A percentile compares a stretch with the other conserved stretches of the same genome.
These are phyloP conservation scores for Huntiella moniliformis DNA, from an alignment of 2,329 filamentous ascomycete species.

Conservation along the genomic window DNA sequence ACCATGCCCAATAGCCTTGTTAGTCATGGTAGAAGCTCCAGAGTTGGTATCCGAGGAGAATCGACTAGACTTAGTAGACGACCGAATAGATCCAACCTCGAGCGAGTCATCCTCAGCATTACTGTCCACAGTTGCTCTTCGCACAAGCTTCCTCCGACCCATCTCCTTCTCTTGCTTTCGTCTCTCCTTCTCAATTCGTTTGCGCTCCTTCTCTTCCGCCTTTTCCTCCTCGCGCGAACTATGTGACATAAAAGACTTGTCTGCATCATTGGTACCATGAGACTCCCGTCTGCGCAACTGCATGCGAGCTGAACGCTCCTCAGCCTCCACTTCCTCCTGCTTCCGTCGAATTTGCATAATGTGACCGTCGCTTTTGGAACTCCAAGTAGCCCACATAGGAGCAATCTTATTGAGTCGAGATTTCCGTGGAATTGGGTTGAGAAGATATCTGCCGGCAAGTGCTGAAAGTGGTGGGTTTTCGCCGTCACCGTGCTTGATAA, in stretches of 20 bases:
- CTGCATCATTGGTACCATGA: constrained; percentile 2
- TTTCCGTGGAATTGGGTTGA: constrained; percentile 13
- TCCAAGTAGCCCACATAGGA: constrained; percentile 57
- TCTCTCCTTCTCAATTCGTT: constrained; percentile 1
- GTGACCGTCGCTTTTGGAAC: constrained; percentile 69
- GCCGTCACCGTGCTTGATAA: constrained; percentile 47
- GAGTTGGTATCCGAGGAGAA: constrained; percentile 8
- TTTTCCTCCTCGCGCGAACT: constrained; percentile 1
- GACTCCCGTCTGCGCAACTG: not conserved
- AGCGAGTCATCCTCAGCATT: not conserved
- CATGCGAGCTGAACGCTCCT: constrained; percentile 9
- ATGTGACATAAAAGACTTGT: constrained; percentile 3
- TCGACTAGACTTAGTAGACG: constrained; percentile 7
- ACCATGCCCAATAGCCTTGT: not conserved
- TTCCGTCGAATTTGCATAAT: constrained; percentile 43
- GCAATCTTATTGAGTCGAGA: constrained; percentile 8
- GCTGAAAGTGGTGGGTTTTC: constrained; percentile 73
- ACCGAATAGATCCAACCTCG: constrained; percentile 3
- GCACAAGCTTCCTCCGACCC: constrained; percentile 7
- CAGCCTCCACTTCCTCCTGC: constrained; percentile 22
- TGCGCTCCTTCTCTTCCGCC: constrained; percentile 2
- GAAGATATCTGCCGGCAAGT: constrained; percentile 49
- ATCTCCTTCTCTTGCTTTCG: constrained; percentile 7
- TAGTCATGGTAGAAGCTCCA: not conserved
- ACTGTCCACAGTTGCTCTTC: not conserved